These are phyloP conservation scores for Solanum okadae DNA, from an alignment of 257 asterid species.

Conservation along the genomic window DNA sequence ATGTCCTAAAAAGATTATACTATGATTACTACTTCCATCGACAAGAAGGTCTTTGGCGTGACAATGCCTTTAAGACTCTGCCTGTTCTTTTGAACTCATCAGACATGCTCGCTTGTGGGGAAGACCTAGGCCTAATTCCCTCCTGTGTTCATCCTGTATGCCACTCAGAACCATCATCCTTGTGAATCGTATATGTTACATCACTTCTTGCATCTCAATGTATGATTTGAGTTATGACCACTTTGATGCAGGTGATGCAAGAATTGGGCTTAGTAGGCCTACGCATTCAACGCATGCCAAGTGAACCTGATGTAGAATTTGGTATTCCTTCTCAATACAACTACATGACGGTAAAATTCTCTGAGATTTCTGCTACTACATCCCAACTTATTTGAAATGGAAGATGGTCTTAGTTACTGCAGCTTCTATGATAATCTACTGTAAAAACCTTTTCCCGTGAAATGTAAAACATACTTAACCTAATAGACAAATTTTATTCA, in stretches of 20 bases:
- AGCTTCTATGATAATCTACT: neutral
- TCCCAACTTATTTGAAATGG: neutral
- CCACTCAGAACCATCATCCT: conserved; percentile 1
- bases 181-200: neutral
- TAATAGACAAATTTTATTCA: neutral
- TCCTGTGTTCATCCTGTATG: conserved; percentile 93
- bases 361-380: neutral
- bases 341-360: conserved; percentile 74
- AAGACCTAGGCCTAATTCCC: conserved; percentile 94
- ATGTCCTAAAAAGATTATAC: conserved; percentile 65
- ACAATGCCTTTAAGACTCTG: conserved; percentile 83
- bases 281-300: conserved; percentile 96
- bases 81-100: conserved; percentile 95
- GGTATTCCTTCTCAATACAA: conserved; percentile 93
- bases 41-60: conserved; percentile 88
- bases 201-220: neutral
- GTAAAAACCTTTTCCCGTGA: neutral
- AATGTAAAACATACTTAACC: neutral
- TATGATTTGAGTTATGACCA: neutral
- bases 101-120: conserved; percentile 98
- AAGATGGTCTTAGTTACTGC: neutral
- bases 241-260: conserved; percentile 79
- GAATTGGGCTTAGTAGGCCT: conserved; percentile 85
- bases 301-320: conserved; percentile 68
- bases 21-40: conserved; percentile 90